Evolutionary conservation across 345 rosid genomes (phyloP), one percentile per base, ranked within the genome.

Genomic region (Brassica cretica): DNA sequence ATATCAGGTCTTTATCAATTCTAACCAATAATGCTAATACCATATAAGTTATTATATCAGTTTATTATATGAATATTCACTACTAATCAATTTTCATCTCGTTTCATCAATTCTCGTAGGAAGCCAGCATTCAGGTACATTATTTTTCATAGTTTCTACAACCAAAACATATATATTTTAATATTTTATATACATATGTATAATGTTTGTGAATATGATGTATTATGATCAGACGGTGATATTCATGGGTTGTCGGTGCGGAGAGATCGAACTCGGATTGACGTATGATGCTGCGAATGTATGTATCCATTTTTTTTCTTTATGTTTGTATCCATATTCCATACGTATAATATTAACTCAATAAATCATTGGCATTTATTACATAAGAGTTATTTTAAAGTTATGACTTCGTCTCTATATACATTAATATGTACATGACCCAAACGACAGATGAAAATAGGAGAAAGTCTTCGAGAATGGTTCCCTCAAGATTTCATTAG

Each of bases 181-280:
- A 61, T 8, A 32, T 64, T 41, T 14, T 10, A 58, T 8, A 1
- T 56, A 44, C n/a, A 12, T 44, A 11, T 44, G 14, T 12, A 44
- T 44, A 56, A 56, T 18, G 2, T 39, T 44, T 35, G 12, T 58
- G 5, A 44, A 24, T 64, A 21, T 21, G 24, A 19, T 64, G 53
- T 71, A 12, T 64, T 41, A 63, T 75, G 60, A 33, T 29, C 83
- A 94, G 98, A 85, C 80, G 16, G 92, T 89, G 61, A 85, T 87
- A 30, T 94, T 94, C 83, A 86, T 92, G 96, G 94, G 94, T 44
- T 90, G 97, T 85, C 79, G 64, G 37, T 86, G 79, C 51, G 98
- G 98, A 4, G 98, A 94, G 82, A 89, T 94, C 82, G 98, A 94
- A 76, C 76, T 94, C 19, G 98, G 98, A 30, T 81, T 86, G 67